Evolutionary conservation across 2,329 filamentous ascomycete genomes (phyloP).

Genomic region (Ilyonectria robusta): DNA sequence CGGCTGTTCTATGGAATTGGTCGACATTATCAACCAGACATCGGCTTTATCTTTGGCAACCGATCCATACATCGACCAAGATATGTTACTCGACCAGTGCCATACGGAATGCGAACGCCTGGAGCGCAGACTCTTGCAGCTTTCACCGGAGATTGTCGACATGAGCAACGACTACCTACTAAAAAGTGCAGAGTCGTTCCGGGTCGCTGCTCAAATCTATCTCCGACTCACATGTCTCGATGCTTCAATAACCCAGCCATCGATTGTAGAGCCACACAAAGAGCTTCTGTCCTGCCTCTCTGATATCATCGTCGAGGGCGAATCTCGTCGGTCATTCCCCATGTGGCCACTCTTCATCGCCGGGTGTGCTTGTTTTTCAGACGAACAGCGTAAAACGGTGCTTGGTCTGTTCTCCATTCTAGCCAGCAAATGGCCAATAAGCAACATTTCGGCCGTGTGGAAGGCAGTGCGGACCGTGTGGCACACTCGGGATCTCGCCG

Average conservation of each 20-base stretch:
- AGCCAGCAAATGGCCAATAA: conserved; percentile 43
- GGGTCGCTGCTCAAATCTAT: conserved; percentile 41
- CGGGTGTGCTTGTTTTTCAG: conserved; percentile 41
- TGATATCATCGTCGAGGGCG: conserved; percentile 40
- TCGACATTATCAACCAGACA: conserved; percentile 44
- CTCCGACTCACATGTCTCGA: conserved; percentile 43
- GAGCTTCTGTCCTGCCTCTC: conserved; percentile 35
- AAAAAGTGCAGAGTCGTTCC: conserved; percentile 41
- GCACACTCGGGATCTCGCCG: conserved; percentile 38
- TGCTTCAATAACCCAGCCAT: conserved; percentile 34
- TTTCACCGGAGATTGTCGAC: conserved; percentile 4
- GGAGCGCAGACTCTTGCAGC: conserved; percentile 25
- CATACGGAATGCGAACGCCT: conserved; percentile 32
- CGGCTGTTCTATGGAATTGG: conserved; percentile 45
- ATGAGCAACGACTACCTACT: conserved; percentile 34
- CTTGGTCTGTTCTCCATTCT: conserved; percentile 38
- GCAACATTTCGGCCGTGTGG: conserved; percentile 44
- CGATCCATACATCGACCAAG: background rate
- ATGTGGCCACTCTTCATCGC: conserved; percentile 46
- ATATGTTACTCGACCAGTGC: conserved; percentile 25
- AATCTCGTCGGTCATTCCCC: conserved; percentile 40
- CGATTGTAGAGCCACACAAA: conserved; percentile 32
- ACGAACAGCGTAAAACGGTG: conserved; percentile 41
- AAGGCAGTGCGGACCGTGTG: conserved; percentile 41
- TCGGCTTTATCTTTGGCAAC: conserved; percentile 32